Percentiles rank a stretch among this genome's conserved stretches.
phyloP scores from a whole-genome alignment of 75 land plant genomes.

The Gnetum montanum region DNA sequence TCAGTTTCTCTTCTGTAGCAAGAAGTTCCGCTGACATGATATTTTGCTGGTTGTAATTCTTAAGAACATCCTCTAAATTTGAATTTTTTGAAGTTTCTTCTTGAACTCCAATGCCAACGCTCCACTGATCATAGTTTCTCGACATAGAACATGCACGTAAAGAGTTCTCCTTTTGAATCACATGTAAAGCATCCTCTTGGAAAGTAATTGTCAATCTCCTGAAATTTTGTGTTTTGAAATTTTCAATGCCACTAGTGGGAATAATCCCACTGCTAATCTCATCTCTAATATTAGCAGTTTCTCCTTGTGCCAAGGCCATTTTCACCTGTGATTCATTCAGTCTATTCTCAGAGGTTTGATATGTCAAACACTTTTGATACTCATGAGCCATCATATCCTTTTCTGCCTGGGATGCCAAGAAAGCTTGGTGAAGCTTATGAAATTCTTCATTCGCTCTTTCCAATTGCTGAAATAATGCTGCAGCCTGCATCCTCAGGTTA shows the following conservation, averaged over 20 bases:
- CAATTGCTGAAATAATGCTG: not conserved
- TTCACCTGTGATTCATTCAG: constrained; percentile 26
- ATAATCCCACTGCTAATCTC: constrained; percentile 18
- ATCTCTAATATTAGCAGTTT: constrained; percentile 16
- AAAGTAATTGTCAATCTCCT: constrained; percentile 31
- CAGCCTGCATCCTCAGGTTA: constrained; percentile 5
- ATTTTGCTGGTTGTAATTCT: constrained; percentile 21
- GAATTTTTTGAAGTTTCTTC: constrained; percentile 31
- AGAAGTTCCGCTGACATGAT: constrained; percentile 30
- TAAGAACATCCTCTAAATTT: constrained; percentile 34
- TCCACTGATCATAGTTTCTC: constrained; percentile 32
- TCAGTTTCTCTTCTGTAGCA: constrained; percentile 20
- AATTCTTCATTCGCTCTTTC: constrained; percentile 32
- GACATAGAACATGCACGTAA: constrained; percentile 23
- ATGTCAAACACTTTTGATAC: constrained; percentile 5
- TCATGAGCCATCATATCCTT: constrained; percentile 34
- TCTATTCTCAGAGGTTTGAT: constrained; percentile 23
- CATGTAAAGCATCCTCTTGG: constrained; percentile 25
- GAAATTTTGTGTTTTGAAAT: constrained; percentile 24
- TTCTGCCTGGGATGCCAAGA: constrained; percentile 27
- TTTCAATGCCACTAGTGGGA: constrained; percentile 30
- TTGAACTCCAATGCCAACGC: constrained; percentile 22
- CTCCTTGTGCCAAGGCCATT: constrained; percentile 23
- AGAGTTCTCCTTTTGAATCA: constrained; percentile 13
- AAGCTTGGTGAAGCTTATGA: constrained; percentile 18